phyloP scores from a whole-genome alignment of 164 flowering plant genomes.

The Umbellularia californica region DNA sequence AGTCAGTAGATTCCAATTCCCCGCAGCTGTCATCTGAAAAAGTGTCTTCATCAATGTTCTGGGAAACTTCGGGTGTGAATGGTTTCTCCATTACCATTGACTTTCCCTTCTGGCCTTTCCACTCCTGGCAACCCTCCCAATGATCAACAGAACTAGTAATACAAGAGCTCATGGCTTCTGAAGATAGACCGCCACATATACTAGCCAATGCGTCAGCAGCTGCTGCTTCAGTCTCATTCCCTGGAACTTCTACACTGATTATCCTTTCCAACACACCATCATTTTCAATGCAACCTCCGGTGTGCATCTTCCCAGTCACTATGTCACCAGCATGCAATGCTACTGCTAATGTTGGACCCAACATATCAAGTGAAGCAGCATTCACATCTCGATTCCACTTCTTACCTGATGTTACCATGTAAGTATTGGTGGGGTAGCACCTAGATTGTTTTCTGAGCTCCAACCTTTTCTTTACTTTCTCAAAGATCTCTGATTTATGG shows the following conservation, averaged over 20 bases:
- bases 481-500: slow-evolving; percentile 81
- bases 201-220: slow-evolving; percentile 91
- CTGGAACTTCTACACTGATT: slow-evolving; percentile 29
- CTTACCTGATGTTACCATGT: slow-evolving; percentile 62
- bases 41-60: slow-evolving; percentile 63
- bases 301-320: slow-evolving; percentile 22
- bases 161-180: slow-evolving; percentile 93
- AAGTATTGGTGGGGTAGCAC: slow-evolving; percentile 36
- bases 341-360: slow-evolving; percentile 71
- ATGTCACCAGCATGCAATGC: slow-evolving; percentile 51
- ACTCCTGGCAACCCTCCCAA: slow-evolving; percentile 47
- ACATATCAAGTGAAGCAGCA: slow-evolving; percentile 77
- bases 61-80: slow-evolving; percentile 54
- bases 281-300: slow-evolving; percentile 27
- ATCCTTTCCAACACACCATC: slow-evolving; percentile 30
- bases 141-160: slow-evolving; percentile 72
- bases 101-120: slow-evolving; percentile 41
- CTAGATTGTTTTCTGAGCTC: slow-evolving; percentile 43
- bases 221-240: slow-evolving; percentile 60
- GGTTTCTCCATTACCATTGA: slow-evolving; percentile 23
- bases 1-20: slow-evolving; percentile 67
- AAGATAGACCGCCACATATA: slow-evolving; percentile 75
- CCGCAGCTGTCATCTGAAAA: slow-evolving; percentile 93
- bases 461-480: slow-evolving; percentile 48
- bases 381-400: slow-evolving; percentile 65